phyloP scores from a whole-genome alignment of 2,329 filamentous ascomycete genomes.

The Botrytis pseudocinerea region DNA sequence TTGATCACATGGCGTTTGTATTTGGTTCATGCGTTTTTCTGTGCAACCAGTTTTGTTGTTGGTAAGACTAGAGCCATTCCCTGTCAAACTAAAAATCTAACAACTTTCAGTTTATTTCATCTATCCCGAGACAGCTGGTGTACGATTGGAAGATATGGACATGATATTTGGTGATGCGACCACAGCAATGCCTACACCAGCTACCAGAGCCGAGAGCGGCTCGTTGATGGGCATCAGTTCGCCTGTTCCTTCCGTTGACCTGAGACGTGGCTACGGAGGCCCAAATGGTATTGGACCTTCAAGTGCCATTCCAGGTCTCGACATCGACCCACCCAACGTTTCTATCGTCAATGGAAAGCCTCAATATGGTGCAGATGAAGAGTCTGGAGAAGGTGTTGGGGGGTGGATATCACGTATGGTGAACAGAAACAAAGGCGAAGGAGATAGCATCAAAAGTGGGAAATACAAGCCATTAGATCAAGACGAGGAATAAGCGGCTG shows the following conservation, averaged over 20 bases:
- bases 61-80: slow-evolving; percentile 60
- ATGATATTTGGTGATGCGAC: slow-evolving; percentile 90
- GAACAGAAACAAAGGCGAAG: slow-evolving; percentile 49
- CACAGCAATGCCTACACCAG: slow-evolving; percentile 77
- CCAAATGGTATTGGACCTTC: slow-evolving; percentile 54
- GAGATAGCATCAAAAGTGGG: slow-evolving; percentile 33
- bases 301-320: slow-evolving; percentile 73
- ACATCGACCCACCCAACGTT: slow-evolving; percentile 75
- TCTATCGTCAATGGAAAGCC: slow-evolving; percentile 53
- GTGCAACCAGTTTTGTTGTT: slow-evolving; percentile 90
- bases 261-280: slow-evolving; percentile 53
- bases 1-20: slow-evolving; percentile 93
- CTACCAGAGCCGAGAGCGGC: slow-evolving; percentile 75
- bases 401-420: slow-evolving; percentile 71
- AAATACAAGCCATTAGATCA: slow-evolving; percentile 45
- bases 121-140: slow-evolving; percentile 94
- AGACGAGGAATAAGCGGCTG: slow-evolving; percentile 42
- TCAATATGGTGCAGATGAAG: slow-evolving; percentile 41
- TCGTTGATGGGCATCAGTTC: slow-evolving; percentile 77
- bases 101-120: slow-evolving; percentile 81
- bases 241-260: slow-evolving; percentile 75
- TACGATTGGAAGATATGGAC: slow-evolving; percentile 96
- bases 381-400: slow-evolving; percentile 55
- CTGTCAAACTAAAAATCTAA: slow-evolving; percentile 8
- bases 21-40: slow-evolving; percentile 94